Evolutionary conservation across 495 filamentous ascomycete genomes (phyloP).

Genomic region (Neurospora africana): DNA sequence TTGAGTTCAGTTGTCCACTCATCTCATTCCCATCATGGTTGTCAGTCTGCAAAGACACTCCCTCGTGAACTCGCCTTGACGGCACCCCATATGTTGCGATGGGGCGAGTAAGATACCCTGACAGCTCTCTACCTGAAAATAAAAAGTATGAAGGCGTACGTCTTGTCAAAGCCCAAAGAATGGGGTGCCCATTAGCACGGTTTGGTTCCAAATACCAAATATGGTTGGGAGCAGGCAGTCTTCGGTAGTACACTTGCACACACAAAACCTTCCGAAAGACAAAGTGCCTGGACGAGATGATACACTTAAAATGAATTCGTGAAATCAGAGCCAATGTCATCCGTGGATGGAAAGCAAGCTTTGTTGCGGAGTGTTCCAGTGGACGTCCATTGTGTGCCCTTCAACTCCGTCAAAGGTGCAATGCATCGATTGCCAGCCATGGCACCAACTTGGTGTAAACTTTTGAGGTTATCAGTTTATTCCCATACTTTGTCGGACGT

Average conservation of each 20-base stretch:
- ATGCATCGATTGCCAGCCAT: neutral
- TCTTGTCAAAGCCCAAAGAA: neutral
- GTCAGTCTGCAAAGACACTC: neutral
- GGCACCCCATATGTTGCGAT: neutral
- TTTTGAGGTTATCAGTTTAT: neutral
- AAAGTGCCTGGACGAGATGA: neutral
- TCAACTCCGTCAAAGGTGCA: neutral
- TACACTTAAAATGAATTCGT: neutral
- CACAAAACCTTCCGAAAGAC: neutral
- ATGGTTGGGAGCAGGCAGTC: neutral
- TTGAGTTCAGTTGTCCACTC: neutral
- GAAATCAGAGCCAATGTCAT: neutral
- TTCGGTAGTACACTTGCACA: neutral
- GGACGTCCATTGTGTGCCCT: neutral
- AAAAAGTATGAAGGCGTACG: neutral
- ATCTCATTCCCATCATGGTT: neutral
- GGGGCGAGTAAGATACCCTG: neutral
- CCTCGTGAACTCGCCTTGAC: neutral
- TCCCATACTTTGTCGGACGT: neutral
- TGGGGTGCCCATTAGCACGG: neutral
- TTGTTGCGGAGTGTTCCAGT: neutral
- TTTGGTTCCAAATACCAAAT: neutral
- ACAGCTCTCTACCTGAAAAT: neutral
- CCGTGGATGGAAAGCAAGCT: neutral
- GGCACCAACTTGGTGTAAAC: neutral